Evolutionary conservation across 2,329 filamentous ascomycete genomes (phyloP), one percentile per base, ranked within the genome.

Genomic region (Beauveria pseudobassiana): DNA sequence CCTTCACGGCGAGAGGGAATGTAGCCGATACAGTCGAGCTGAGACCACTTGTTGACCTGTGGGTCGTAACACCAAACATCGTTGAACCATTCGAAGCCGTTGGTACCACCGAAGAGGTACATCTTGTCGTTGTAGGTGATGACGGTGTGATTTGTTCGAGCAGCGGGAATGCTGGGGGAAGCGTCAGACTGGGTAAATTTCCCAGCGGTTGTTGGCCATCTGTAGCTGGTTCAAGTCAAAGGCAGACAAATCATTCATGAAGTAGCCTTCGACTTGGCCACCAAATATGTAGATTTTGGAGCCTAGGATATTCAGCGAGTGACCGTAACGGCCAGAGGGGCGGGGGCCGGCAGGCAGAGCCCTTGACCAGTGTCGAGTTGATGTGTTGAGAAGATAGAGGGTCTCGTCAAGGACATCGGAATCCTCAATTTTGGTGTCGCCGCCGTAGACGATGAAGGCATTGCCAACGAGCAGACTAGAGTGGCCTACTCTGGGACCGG

Each of bases 211-310:
- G 61, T 88, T 87, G 12, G 93, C 87, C 73, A 90, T 91, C 74
- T 98, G 95, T 18, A 99, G 79, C 63, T 95, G 91, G 71, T 99
- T 99, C 59, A 99, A 78, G 71, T 99, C 96, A 70, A 99, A 99
- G 10, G 93, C 92, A 38, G 96, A 86, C 18, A 99, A 79, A 70
- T 99, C 95, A 69, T 99, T 99, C 86, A 99, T 98, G 71, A 99
- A 99, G 71, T 88, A 93, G 5, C 93, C 95, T 72, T 99, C 95
- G 1, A 98, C 93, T 71, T 99, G 95, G 56, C 95, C 95, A 72
- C 95, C 95, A 72, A 99, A 99, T 34, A 99, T 90, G 76, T 91
- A 99, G 49, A 99, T 93, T 72, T 96, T 98, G 63, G 95, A 98
- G 28, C 93, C 93, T 2, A 99, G 78, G 46, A 99, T 98, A 71